phyloP scores from a whole-genome alignment of 2,329 filamentous ascomycete species.

The Paradendryphiella salina region DNA sequence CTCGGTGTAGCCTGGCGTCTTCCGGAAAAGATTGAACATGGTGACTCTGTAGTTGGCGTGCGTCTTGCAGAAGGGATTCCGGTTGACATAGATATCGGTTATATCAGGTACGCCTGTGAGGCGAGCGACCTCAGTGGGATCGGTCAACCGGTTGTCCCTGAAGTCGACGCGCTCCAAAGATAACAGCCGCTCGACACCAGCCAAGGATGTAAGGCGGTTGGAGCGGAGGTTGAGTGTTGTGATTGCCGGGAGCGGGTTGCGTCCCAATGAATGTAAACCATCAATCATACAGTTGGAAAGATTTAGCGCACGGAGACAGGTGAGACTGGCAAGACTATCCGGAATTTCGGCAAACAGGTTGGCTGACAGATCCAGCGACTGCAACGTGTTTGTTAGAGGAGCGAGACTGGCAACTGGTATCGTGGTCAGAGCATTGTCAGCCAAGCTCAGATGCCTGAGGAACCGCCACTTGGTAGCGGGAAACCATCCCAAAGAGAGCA shows the following conservation, averaged over 20 bases:
- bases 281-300: constrained; percentile 98
- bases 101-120: constrained; percentile 90
- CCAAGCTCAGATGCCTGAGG: constrained; percentile 84
- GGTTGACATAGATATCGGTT: constrained; percentile 86
- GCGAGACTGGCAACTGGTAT: constrained; percentile 75
- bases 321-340: constrained; percentile 82
- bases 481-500: constrained; percentile 70
- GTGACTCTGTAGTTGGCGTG: constrained; percentile 82
- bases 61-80: constrained; percentile 88
- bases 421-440: constrained; percentile 86
- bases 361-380: constrained; percentile 87
- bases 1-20: constrained; percentile 83
- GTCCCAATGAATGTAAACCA: constrained; percentile 81
- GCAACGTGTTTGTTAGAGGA: constrained; percentile 83
- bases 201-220: constrained; percentile 84
- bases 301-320: constrained; percentile 87
- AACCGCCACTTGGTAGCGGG: constrained; percentile 93
- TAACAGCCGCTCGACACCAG: constrained; percentile 84
- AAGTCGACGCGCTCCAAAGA: constrained; percentile 89
- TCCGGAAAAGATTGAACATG: constrained; percentile 95
- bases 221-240: constrained; percentile 88
- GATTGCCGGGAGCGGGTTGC: constrained; percentile 88
- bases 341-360: constrained; percentile 95
- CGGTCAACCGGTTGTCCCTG: constrained; percentile 85
- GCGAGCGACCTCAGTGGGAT: constrained; percentile 86